Evolutionary conservation across 768 basidiomycete species (phyloP), one percentile per base, ranked within the genome.

Genomic region (Leucogyrophana mollusca): DNA sequence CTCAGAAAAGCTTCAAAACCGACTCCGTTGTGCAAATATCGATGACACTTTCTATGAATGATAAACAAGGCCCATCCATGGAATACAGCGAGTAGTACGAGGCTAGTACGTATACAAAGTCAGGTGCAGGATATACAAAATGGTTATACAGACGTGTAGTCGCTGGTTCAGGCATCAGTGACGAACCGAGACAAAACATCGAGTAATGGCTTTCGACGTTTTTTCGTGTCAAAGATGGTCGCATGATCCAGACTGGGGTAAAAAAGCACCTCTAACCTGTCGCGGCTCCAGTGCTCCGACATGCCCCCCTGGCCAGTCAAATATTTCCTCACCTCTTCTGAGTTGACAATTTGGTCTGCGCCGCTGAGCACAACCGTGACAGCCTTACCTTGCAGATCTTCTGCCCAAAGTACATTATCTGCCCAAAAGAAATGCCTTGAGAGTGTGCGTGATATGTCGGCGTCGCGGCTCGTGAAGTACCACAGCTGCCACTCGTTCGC

Each of bases 401-500:
- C 81, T 52, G 68, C 73, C 75, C 80, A 86, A 21, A 85, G 50
- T 11, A 79, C 67, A 27, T 76, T 80, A 57, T 86, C 79, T 23
- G 70, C 58, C 85, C 85, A 86, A 55, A 84, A 85, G 56, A 87
- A 85, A 43, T 80, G 72, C 2, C 85, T 69, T 11, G 72, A 68
- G 13, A 87, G 70, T 33, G 79, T 73, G 3, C 79, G 72, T 40
- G 83, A 74, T 37, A 83, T 72, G 54, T 85, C 83, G 9, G 80
- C 66, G 51, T 87, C 85, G 9, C 77, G 74, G 45, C 76, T 78
- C 17, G 82, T 73, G 53, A 86, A 85, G 55, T 80, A 87, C 79
- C 82, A 85, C 41, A 86, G 53, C 61, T 82, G 70, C 80, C 81
- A 83, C 52, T 86, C 79, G 56, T 77, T 77, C 44, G 77, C 76